Evolutionary conservation across 2,329 filamentous ascomycete genomes (phyloP).

Genomic region (Spiromastix sp.): DNA sequence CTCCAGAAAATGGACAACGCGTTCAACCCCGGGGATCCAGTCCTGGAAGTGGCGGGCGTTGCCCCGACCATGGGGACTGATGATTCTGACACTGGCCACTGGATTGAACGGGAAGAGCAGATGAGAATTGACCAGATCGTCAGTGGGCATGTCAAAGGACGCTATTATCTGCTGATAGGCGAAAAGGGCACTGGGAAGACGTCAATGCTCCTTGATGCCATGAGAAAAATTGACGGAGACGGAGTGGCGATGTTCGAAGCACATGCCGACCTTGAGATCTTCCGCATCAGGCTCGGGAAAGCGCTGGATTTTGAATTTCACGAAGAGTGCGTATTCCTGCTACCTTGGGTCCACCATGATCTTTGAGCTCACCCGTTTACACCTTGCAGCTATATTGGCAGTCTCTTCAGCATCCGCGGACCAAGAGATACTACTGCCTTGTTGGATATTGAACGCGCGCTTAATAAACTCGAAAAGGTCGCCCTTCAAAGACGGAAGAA

Average conservation of each 20-base stretch:
- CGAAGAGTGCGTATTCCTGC: slow-evolving; percentile 60
- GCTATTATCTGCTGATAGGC: slow-evolving; percentile 85
- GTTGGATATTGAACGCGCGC: slow-evolving; percentile 87
- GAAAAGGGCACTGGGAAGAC: slow-evolving; percentile 97
- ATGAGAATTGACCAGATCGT: slow-evolving; percentile 72
- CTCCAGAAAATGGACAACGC: slow-evolving; percentile 84
- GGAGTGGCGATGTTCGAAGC: slow-evolving; percentile 93
- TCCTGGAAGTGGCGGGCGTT: slow-evolving; percentile 64
- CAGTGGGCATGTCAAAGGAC: slow-evolving; percentile 58
- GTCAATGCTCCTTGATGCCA: slow-evolving; percentile 90
- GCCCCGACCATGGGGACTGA: slow-evolving; percentile 27
- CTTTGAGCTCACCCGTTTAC: background rate
- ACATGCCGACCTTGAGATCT: slow-evolving; percentile 89
- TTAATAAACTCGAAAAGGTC: slow-evolving; percentile 97
- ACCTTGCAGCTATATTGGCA: slow-evolving; percentile 55
- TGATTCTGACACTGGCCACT: slow-evolving; percentile 48
- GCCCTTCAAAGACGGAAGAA: slow-evolving; percentile 55
- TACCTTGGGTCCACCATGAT: background rate
- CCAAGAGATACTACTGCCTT: slow-evolving; percentile 86
- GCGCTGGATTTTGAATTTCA: slow-evolving; percentile 94
- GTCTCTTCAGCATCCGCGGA: slow-evolving; percentile 87
- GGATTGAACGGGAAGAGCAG: slow-evolving; percentile 81
- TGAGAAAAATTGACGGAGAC: slow-evolving; percentile 83
- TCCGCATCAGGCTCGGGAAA: slow-evolving; percentile 84
- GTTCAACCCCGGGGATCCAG: slow-evolving; percentile 84